These are phyloP conservation scores for Drechslera avenae DNA, from an alignment of 2,329 filamentous ascomycete genomes.

Conservation along the genomic window DNA sequence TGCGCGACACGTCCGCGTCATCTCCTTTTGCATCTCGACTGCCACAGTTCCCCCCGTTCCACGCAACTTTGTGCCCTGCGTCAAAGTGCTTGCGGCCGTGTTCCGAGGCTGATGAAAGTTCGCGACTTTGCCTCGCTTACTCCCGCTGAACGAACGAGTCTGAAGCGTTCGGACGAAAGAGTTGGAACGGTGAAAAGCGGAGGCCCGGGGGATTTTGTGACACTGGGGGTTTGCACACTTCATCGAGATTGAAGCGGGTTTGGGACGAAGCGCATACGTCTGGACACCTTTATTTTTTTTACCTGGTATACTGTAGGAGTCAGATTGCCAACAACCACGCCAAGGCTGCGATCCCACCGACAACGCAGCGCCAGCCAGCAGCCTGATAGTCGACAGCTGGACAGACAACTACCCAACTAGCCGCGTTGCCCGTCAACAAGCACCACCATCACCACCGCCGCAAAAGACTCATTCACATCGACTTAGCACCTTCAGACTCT, in stretches of 20 bases:
- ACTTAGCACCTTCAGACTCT: constrained; percentile 29
- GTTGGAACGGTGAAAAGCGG: constrained; percentile 2
- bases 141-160: constrained; percentile 11
- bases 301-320: constrained; percentile 12
- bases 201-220: constrained; percentile 5
- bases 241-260: background rate
- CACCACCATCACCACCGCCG: constrained; percentile 19
- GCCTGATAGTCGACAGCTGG: constrained; percentile 11
- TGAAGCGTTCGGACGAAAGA: constrained; percentile 9
- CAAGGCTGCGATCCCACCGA: constrained; percentile 5
- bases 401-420: constrained; percentile 6
- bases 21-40: constrained; percentile 13
- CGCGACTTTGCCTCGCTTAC: constrained; percentile 16
- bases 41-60: constrained; percentile 4
- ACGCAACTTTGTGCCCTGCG: constrained; percentile 17
- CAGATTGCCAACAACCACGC: constrained; percentile 7
- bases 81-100: constrained; percentile 19
- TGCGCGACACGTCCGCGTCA: constrained; percentile 17
- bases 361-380: constrained; percentile 11
- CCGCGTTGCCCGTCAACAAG: constrained; percentile 16
- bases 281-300: constrained; percentile 4
- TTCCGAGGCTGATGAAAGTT: constrained; percentile 14
- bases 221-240: background rate
- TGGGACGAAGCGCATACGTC: constrained; percentile 9
- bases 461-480: constrained; percentile 24